Evolutionary conservation across 2,329 filamentous ascomycete species (phyloP), one percentile per base, ranked within the genome.

Genomic region (Paramyrothecium roridum): DNA sequence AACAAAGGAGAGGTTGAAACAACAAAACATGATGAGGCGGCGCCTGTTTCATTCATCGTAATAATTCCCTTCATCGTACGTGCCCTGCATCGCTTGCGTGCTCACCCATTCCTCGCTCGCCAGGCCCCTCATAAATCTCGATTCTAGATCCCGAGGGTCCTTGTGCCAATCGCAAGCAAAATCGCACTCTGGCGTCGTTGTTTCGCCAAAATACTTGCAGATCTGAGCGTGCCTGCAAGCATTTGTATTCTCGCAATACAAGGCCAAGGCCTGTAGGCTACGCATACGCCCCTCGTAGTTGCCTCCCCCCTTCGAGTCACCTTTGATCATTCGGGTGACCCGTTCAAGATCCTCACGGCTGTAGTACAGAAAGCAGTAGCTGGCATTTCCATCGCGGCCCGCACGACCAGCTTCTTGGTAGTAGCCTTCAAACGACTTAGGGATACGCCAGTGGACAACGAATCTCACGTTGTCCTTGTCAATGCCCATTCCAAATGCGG

Each of bases 401-500:
- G 93, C 93, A 43, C 93, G 88, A 0, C 93, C 93, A 2, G 91
- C 93, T 79, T 98, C 93, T 73, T 98, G 93, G 65, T 97, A 96
- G 68, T 95, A 97, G 1, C 93, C 91, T 70, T 98, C 93, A 68
- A 98, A 96, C 3, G 89, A 95, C 67, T 96, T 96, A 11, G 93
- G 91, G 11, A 96, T 81, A 56, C 91, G 89, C 92, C 93, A 98
- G 72, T 98, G 93, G 2, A 95, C 86, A 1, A 98, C 93, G 65
- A 97, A 97, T 3, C 93, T 89, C 12, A 98, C 93, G 63, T 96
- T 89, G 52, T 95, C 86, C 71, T 97, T 97, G 72, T 98, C 93
- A 60, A 98, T 97, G 23, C 93, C 93, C 93, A 98, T 98, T 2
- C 93, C 93, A 65, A 98, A 98, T 0, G 93, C 93, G 1, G 91